Evolutionary conservation across 140 eudicot genomes (phyloP).

Genomic region (Cichorium intybus): DNA sequence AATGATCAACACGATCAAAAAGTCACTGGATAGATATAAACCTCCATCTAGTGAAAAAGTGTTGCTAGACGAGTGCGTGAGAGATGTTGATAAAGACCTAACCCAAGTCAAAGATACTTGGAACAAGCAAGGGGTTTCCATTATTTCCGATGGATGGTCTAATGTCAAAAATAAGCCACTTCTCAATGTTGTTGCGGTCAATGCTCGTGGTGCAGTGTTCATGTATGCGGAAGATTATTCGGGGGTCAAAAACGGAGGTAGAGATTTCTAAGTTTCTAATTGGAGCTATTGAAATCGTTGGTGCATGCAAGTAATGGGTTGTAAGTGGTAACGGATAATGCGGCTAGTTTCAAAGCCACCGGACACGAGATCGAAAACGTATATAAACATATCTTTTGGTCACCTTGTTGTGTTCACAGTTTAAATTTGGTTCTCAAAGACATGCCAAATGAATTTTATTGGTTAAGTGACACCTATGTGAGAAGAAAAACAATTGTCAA

Average conservation of each 20-base stretch:
- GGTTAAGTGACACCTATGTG: background rate
- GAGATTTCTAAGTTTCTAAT: background rate
- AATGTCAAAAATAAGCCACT: slow-evolving; percentile 6
- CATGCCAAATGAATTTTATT: background rate
- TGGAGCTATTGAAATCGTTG: too few relatives aligned
- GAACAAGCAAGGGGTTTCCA: slow-evolving; percentile 7
- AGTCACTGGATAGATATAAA: background rate
- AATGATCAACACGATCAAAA: too few relatives aligned
- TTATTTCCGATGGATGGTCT: slow-evolving; percentile 20
- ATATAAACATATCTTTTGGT: too few relatives aligned
- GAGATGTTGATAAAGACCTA: background rate
- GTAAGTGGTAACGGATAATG: slow-evolving; percentile 14
- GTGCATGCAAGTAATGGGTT: background rate
- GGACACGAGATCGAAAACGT: slow-evolving; percentile 13
- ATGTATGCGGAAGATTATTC: background rate
- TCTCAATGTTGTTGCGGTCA: slow-evolving; percentile 9
- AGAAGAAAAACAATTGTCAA: background rate
- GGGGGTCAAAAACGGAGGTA: background rate
- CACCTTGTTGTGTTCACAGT: too few relatives aligned
- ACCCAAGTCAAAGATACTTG: slow-evolving; percentile 9
- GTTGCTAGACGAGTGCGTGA: slow-evolving; percentile 7
- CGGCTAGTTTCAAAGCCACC: background rate
- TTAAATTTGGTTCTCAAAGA: slow-evolving; percentile 12
- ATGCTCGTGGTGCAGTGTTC: background rate
- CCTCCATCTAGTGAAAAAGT: slow-evolving; percentile 14